A percentile compares a stretch with the other conserved stretches of the same genome.
Evolutionary conservation across 768 basidiomycete genomes (phyloP).

Genomic region (Xerocomellus intermedius): DNA sequence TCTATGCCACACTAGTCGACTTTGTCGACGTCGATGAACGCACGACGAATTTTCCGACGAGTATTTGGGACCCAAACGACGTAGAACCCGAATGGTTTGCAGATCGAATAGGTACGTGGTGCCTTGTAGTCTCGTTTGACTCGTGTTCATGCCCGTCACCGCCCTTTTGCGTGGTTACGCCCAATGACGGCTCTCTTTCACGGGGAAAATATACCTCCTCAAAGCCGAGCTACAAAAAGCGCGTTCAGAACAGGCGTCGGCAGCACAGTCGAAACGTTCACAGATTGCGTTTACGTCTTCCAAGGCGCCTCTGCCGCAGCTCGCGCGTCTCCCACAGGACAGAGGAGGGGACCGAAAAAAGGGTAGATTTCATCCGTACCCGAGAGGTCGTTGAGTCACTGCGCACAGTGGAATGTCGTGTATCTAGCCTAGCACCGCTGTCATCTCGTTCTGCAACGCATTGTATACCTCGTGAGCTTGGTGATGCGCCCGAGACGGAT

Average conservation of each 20-base stretch:
- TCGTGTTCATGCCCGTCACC: slow-evolving; percentile 29
- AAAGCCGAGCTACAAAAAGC: slow-evolving; percentile 63
- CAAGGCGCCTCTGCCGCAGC: slow-evolving; percentile 12
- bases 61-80: slow-evolving; percentile 71
- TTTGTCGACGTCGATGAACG: slow-evolving; percentile 91
- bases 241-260: slow-evolving; percentile 59
- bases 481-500: too few species aligned
- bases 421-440: slow-evolving; percentile 16
- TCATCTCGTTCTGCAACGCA: neutral
- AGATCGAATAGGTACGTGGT: slow-evolving; percentile 67
- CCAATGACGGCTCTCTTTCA: neutral
- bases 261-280: slow-evolving; percentile 53
- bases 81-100: slow-evolving; percentile 73
- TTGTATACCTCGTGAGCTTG: too few species aligned
- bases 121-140: slow-evolving; percentile 8
- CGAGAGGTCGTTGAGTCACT: slow-evolving; percentile 21
- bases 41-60: slow-evolving; percentile 73
- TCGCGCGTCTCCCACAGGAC: slow-evolving; percentile 15
- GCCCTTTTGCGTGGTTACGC: slow-evolving; percentile 8
- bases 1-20: slow-evolving; percentile 94
- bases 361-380: slow-evolving; percentile 31
- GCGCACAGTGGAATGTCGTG: neutral
- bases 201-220: slow-evolving; percentile 11
- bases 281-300: slow-evolving; percentile 61
- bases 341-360: slow-evolving; percentile 18